phyloP scores from a whole-genome alignment of 495 filamentous ascomycete species.

The Emericellopsis terricola region DNA sequence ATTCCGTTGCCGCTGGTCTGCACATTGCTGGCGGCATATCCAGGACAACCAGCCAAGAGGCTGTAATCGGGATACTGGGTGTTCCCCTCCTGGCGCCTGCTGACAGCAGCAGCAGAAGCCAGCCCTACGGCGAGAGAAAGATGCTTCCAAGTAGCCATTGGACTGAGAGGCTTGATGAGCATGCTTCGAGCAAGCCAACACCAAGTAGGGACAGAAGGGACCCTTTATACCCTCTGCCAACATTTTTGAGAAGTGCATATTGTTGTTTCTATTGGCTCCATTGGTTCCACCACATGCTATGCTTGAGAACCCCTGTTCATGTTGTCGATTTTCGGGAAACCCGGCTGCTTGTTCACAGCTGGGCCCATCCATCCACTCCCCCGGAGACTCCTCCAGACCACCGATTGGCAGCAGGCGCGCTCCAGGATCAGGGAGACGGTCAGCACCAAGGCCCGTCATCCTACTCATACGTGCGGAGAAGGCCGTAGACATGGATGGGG shows the following conservation, averaged over 20 bases:
- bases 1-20: conserved; percentile 29
- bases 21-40: conserved; percentile 54
- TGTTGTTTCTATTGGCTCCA: too few species aligned
- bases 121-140: conserved; percentile 6
- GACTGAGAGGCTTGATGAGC: neutral
- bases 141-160: conserved; percentile 1
- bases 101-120: conserved; percentile 11
- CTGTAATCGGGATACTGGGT: neutral
- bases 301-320: neutral
- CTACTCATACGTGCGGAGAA: too few species aligned
- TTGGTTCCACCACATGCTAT: too few species aligned
- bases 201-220: neutral
- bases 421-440: too few species aligned
- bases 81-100: conserved; percentile 3
- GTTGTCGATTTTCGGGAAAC: neutral
- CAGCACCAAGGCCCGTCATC: too few species aligned
- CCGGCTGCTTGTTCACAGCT: too few species aligned
- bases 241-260: too few species aligned
- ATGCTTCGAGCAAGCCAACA: neutral
- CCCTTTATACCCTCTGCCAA: too few species aligned
- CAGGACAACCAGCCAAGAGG: conserved; percentile 33
- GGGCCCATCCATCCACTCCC: too few species aligned
- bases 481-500: too few species aligned
- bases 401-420: neutral
- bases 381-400: neutral